Base-by-base conservation (phyloP, 495 filamentous ascomycete species). In the Penicillium herquei region DNA sequence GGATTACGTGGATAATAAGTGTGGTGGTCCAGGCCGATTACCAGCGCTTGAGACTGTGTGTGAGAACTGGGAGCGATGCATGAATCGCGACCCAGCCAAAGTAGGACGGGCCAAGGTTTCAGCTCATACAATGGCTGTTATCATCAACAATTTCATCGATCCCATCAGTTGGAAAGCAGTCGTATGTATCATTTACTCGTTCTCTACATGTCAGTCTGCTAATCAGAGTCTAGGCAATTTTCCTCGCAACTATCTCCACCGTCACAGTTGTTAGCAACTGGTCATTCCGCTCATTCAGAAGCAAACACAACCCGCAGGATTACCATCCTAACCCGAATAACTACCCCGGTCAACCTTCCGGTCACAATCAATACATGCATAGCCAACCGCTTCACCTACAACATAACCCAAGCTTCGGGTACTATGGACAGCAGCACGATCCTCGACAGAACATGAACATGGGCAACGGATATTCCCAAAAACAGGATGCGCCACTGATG, bases 101-200 rank as follows among this genome's bases (percentile, higher is more conserved):
- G 82, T 91, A 18, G 87, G 82, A 8, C 75, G 85, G 3, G 87
- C 87, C 10, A 81, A 78, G 54, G 77, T 92, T 32, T 83, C 79
- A 43, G 89, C 89, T n/a, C 77, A 83, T 39, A 91, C 88, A 0
- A 90, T 91, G 78, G 92, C 86, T 49, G 85, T 87, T 64, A 96
- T 92, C 30, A 84, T 90, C 62, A 89, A 88, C 61, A 76, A 72
- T 54, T 88, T 89, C 59, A 79, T 89, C 33, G 84, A 90, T 67
- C 79, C 84, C 11, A 87, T 90, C 39, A 86, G 81, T 49, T 86
- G 82, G 67, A 91, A 92, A 68, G 83, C 85, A 21, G 85, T 89
- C 71, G 83, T 87, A 80, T 41, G 78, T 75, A 17, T 13, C 17
- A 0, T 8, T 18, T 8, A 45, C 17, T n/a, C 26, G 39, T 2